These are phyloP conservation scores for Fusarium sp. DNA, from an alignment of 2,329 filamentous ascomycete species.

Conservation along the genomic window DNA sequence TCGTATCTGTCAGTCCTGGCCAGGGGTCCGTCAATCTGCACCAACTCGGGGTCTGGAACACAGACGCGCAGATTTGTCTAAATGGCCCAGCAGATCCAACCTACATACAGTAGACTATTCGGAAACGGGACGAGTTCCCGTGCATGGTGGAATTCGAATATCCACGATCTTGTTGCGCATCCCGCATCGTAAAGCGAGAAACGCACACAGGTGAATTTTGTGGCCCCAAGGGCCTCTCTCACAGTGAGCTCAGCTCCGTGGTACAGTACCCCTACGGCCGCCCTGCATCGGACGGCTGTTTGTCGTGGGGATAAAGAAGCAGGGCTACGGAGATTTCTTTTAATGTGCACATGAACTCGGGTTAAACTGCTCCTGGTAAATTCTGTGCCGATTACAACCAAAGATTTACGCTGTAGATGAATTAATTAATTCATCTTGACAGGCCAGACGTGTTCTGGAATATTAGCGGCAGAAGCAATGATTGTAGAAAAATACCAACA, in stretches of 20 bases:
- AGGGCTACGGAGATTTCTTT: conserved; percentile 35
- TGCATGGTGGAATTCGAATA: background rate
- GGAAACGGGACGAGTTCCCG: background rate
- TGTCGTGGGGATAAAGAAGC: conserved; percentile 2
- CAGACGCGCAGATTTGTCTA: background rate
- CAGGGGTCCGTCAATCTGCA: conserved; percentile 8
- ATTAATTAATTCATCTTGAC: background rate
- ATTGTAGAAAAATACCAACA: background rate
- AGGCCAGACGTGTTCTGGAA: background rate
- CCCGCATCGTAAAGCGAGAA: background rate
- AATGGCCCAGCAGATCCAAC: background rate
- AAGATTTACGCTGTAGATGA: background rate
- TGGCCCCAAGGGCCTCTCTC: background rate
- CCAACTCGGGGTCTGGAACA: conserved; percentile 13
- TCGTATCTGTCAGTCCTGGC: conserved; percentile 5
- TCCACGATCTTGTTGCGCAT: background rate
- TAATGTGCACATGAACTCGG: conserved; percentile 14
- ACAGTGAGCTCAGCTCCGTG: background rate
- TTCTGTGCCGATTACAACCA: conserved; percentile 22
- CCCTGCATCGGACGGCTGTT: background rate
- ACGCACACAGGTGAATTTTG: background rate
- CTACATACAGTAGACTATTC: background rate
- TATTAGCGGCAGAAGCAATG: background rate
- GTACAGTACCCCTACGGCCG: background rate
- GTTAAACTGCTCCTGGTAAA: conserved; percentile 11